Base-by-base conservation (phyloP, 129 eudicot genomes). In the Cynara cardunculus region DNA sequence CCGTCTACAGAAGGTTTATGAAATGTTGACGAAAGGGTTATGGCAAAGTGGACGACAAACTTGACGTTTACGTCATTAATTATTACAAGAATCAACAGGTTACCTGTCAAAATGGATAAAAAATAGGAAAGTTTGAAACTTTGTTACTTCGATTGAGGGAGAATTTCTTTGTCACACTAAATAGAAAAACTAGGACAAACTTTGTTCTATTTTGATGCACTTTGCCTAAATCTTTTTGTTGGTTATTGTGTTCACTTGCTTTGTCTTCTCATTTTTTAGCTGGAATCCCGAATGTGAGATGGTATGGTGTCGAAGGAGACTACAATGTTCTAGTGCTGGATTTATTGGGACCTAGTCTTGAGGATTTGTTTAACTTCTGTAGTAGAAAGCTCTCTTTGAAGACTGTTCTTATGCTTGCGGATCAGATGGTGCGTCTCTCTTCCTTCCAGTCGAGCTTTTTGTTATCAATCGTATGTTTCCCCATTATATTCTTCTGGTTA, bases 221-320 rank as follows among this genome's bases (percentile, higher is more conserved):
- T 18, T 56, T 56, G 65, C 65, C 10, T 3, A 0, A 11, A 32
- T 25, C 18, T 64, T 3, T 75, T 68, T 67, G 69, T 73, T 76
- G 65, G 25, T 79, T 76, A 24, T 86, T 25, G 35, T n/a, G 28
- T 76, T 31, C 14, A 9, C 82, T 83, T 71, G 35, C 25, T 35
- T 13, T 81, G 41, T 46, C 76, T 87, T 71, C 22, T 7, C 70
- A 34, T 81, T 76, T 87, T 46, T 72, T 85, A 94, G 98, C 97
- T 84, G 98, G 98, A 80, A 89, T 94, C 62, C 94, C 98, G 34
- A 89, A 88, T 82, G 90, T 94, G 79, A 89, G 82, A 86, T 94
- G 97, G 97, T 94, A 83, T 85, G 98, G 98, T 34, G 95, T 94
- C 49, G 97, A 94, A 88, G 97, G 98, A 75, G 97, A 93, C 90